phyloP scores from a whole-genome alignment of 177 flowering plant genomes.

The Vitis hybrid region DNA sequence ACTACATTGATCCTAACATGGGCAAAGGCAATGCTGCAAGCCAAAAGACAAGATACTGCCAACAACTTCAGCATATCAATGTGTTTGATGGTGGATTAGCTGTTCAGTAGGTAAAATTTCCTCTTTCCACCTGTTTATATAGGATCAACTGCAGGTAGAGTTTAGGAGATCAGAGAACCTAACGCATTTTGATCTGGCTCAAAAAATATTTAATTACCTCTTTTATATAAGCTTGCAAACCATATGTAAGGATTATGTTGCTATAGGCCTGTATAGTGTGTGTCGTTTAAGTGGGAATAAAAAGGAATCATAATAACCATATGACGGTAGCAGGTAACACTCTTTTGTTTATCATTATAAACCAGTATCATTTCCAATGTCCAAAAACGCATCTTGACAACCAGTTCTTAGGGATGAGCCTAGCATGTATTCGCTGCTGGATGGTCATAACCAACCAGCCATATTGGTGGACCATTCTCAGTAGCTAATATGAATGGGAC shows the following conservation, averaged over 20 bases:
- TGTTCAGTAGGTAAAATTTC: conserved; percentile 6
- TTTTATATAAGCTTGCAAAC: neutral
- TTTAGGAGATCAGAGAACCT: conserved; percentile 10
- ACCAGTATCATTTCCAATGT: no score
- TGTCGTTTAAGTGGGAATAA: neutral
- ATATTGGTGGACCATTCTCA: no score
- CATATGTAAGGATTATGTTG: no score
- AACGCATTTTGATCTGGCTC: conserved; percentile 4
- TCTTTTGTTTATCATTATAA: no score
- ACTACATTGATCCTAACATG: conserved; percentile 11
- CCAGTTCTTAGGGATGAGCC: no score
- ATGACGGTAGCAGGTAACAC: neutral
- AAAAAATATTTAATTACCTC: neutral
- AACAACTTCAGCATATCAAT: conserved; percentile 15
- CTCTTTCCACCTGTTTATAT: conserved; percentile 8
- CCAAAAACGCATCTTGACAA: no score
- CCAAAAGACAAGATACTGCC: conserved; percentile 14
- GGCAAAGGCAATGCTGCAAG: conserved; percentile 9
- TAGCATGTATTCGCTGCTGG: no score
- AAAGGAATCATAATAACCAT: conserved; percentile 8
- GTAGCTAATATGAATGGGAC: no score
- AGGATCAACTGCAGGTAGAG: neutral
- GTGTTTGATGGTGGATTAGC: neutral
- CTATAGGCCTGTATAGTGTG: neutral
- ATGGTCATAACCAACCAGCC: no score